Conservation (phyloP, 169 alveolate genomes). For the Plasmodium gallinaceum region DNA sequence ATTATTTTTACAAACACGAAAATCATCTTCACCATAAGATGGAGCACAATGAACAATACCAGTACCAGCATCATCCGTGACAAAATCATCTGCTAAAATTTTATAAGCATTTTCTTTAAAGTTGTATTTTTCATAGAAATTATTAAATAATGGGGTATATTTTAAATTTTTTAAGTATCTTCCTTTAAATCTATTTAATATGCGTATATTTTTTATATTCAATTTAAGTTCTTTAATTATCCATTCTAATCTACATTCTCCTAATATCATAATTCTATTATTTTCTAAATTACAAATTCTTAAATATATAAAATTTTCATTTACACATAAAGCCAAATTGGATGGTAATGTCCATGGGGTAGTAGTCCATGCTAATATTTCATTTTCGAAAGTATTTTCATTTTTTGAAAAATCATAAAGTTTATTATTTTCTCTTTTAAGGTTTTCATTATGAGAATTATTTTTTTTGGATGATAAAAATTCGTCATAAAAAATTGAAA, state of each 20-base stretch:
- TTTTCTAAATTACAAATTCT: slow-evolving; percentile 86
- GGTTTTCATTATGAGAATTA: not conserved
- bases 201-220: slow-evolving; percentile 79
- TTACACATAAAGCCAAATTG: slow-evolving; percentile 95
- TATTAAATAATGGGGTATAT: slow-evolving; percentile 94
- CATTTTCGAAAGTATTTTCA: not conserved
- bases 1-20: slow-evolving; percentile 86
- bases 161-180: slow-evolving; percentile 89
- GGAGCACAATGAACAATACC: slow-evolving; percentile 99
- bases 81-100: slow-evolving; percentile 93
- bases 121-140: slow-evolving; percentile 82
- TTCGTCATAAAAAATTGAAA: not conserved
- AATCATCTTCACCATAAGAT: slow-evolving; percentile 98
- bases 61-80: slow-evolving; percentile 95
- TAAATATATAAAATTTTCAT: slow-evolving; percentile 94
- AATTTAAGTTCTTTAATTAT: slow-evolving; percentile 81
- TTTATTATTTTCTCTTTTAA: not conserved
- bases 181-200: slow-evolving; percentile 89
- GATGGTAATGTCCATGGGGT: slow-evolving; percentile 99
- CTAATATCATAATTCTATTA: slow-evolving; percentile 88
- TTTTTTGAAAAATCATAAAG: not conserved
- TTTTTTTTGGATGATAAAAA: not conserved
- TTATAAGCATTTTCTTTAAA: slow-evolving; percentile 81
- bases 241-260: slow-evolving; percentile 90
- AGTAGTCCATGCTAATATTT: slow-evolving; percentile 98